phyloP scores from a whole-genome alignment of 306 rosid species.

The Carpinus fangiana region DNA sequence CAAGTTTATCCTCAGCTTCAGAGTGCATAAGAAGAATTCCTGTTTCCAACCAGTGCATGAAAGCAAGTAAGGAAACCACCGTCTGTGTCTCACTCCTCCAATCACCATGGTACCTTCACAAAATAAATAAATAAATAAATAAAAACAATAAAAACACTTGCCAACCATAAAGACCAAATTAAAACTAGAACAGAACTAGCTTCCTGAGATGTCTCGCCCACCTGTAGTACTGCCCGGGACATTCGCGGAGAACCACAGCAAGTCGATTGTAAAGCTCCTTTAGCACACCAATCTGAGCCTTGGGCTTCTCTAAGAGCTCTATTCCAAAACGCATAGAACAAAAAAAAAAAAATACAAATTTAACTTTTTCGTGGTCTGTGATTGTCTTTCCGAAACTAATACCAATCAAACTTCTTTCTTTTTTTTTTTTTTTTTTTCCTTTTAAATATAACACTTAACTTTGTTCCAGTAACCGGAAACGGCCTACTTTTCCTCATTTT shows the following conservation, averaged over 20 bases:
- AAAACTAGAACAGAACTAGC: not conserved
- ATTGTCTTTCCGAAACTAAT: not conserved
- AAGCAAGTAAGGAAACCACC: constrained; percentile 79
- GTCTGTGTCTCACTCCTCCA: constrained; percentile 93
- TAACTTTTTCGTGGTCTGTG: not conserved
- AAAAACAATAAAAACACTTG: not conserved
- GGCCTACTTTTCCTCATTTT: not conserved
- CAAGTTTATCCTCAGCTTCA: constrained; percentile 77
- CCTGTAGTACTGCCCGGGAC: constrained; percentile 73
- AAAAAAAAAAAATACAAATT: not conserved
- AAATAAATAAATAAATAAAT: too few species aligned
- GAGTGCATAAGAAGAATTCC: constrained; percentile 74
- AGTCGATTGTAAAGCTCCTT: constrained; percentile 74
- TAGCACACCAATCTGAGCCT: constrained; percentile 58
- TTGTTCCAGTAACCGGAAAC: not conserved
- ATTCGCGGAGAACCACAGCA: constrained; percentile 61
- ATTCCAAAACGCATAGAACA: constrained; percentile 2
- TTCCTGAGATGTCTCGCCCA: constrained; percentile 15
- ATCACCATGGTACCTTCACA: constrained; percentile 80
- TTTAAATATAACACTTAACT: not conserved
- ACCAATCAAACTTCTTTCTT: not conserved
- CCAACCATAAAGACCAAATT: constrained; percentile 15
- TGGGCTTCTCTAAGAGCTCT: constrained; percentile 84
- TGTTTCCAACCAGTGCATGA: constrained; percentile 92
- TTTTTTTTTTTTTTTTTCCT: too few species aligned